Base-by-base conservation (phyloP, 2,329 filamentous ascomycete species). In the Hymenoscyphus linearis region DNA sequence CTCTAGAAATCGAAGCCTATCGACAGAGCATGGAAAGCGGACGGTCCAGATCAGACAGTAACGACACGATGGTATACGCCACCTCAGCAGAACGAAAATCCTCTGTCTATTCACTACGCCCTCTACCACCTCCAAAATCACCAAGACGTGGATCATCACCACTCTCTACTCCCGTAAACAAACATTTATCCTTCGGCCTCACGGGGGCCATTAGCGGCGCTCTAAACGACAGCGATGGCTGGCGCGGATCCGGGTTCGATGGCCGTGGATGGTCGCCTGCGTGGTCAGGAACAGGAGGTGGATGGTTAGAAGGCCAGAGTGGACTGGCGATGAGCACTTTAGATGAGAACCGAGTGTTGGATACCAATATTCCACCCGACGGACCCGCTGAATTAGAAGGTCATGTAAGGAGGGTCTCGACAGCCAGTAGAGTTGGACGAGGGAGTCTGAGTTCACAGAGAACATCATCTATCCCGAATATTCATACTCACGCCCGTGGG, bases 301-400 rank as follows among this genome's bases (percentile, higher is more conserved):
- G 54, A 25, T 60, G 44, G 59, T 18, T 59, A 12, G 57, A 59
- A 36, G 57, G 57, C 7, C 57, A 59, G 31, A 35, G 26, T 22
- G 57, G 57, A 18, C 52, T 58, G 57, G 57, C 44, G n/a, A 56
- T 40, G 54, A 40, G 52, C 10, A 50, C 55, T 27, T 4, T 58
- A 27, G n/a, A 34, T 10, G 44, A 52, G 40, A 47, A 58, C 9
- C 18, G 22, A 1, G 44, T 14, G n/a, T 31, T 27, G 25, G 37
- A 47, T 22, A 26, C 14, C 9, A 50, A 50, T 14, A 22, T 22
- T 3, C 44, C 22, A 25, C 44, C 44, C 18, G 44, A 25, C 22
- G 44, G 44, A 22, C 36, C 35, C 26, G 40, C 44, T 13, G 57
- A 53, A 34, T 36, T 44, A 31, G 22, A 25, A 3, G 52, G 52